Evolutionary conservation across 768 basidiomycete genomes (phyloP), one percentile per base, ranked within the genome.

Genomic region (Austroboletus eburneus): DNA sequence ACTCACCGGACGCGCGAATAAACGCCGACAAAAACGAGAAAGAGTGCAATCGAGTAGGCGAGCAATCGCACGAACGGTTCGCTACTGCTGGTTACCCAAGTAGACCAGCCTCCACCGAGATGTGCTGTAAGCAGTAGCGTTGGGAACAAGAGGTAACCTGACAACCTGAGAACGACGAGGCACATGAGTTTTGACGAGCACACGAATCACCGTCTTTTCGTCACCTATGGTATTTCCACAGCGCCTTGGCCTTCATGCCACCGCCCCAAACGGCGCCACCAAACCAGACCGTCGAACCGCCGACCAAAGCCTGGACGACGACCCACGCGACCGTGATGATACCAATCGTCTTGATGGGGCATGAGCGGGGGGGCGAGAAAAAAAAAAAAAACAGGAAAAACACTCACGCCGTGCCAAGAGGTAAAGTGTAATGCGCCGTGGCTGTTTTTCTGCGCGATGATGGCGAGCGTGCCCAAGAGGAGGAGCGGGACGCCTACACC

Each of bases 151-250:
- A 83, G 39, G 54, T 92, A 92, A 9, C 91, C 91, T 0, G 85
- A 88, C 16, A 85, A 50, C 51, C 87, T 85, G 53, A 38, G 43
- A 41, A 25, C 44, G 30, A 25, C 39, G 7, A 29, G 35, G 50
- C 34, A 43, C 24, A 29, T 48, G 25, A 42, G 42, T 14, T 36
- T n/a, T n/a, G n/a, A n/a, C n/a, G n/a, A n/a, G n/a, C n/a, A n/a
- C n/a, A n/a, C n/a, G n/a, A n/a, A n/a, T n/a, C n/a, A n/a, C n/a
- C n/a, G n/a, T n/a, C n/a, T n/a, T n/a, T n/a, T n/a, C n/a, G 4
- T 49, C 50, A 81, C 84, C 90, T 70, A 57, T 93, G 90, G 54
- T 88, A 91, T 61, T 91, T 92, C 85, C 89, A 92, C 17, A 91
- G 48, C 2, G 69, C 62, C 62, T 87, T 91, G 13, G 88, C 87